Evolutionary conservation across 2,329 filamentous ascomycete species (phyloP), one percentile per base, ranked within the genome.

Genomic region (Monilinia vaccinii-corymbosi): DNA sequence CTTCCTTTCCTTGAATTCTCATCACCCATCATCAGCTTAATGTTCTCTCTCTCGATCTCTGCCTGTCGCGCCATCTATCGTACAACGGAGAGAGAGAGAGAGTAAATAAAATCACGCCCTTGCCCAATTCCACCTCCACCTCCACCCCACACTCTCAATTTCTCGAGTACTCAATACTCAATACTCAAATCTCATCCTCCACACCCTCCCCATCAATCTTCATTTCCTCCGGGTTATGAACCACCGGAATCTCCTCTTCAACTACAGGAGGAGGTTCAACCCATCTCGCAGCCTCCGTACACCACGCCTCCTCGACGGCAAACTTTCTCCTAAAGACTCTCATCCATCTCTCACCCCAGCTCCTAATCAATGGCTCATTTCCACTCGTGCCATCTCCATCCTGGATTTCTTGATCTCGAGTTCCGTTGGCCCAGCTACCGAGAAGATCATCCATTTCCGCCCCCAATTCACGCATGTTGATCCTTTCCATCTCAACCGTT

Each of bases 261-360:
- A n/a, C 53, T n/a, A n/a, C n/a, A n/a, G n/a, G n/a, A 55, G 61
- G 57, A 13, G 63, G 50, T 51, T 63, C 63, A 8, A 59, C 31
- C 56, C 56, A 59, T 66, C 71, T 74, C 53, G 62, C 70, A 3
- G 71, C 71, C 65, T 78, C 76, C 10, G 74, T 60, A 55, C 79
- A 69, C 70, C 82, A 83, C 0, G 88, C 82, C 74, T 97, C 91
- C 75, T 97, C 92, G 16, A 97, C 89, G 3, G 89, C 89, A 16
- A 83, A 83, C 74, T 91, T 88, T 47, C 94, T 81, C 68, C 85
- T 78, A 73, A 96, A 97, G 1, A 94, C 91, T 36, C 90, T 81
- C 63, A 90, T 77, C 94, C 94, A 99, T 51, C 91, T 82, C 70
- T 84, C 82, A 0, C 88, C 92, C 94, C 94, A 97, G 55, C 83